A percentile compares a stretch with the other conserved stretches of the same genome.
phyloP scores from a whole-genome alignment of 2,329 filamentous ascomycete genomes.

The Trichoderma simmonsii region DNA sequence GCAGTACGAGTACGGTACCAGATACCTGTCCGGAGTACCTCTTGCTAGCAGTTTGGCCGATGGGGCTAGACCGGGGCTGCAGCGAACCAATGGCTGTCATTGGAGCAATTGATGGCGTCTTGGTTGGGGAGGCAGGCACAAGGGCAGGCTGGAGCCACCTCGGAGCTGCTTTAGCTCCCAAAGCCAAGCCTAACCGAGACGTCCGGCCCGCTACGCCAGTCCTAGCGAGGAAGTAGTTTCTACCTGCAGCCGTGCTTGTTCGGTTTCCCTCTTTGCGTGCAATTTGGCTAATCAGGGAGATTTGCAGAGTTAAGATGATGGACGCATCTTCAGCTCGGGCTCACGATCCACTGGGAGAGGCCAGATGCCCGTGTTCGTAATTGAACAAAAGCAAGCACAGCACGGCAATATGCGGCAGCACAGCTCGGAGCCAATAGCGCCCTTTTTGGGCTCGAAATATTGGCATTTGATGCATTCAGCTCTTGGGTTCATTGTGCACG shows the following conservation, averaged over 20 bases:
- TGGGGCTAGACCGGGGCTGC: not conserved
- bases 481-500: not conserved
- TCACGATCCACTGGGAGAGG: constrained; percentile 10
- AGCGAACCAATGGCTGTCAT: not conserved
- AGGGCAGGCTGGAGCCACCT: constrained; percentile 10
- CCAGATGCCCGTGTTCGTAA: constrained; percentile 5
- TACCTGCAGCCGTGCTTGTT: not conserved
- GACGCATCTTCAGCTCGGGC: constrained; percentile 11
- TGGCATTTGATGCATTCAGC: not conserved
- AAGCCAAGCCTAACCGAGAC: constrained; percentile 16
- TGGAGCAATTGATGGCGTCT: not conserved
- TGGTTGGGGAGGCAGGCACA: constrained; percentile 3
- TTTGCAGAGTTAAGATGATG: not conserved
- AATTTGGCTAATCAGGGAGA: constrained; percentile 15
- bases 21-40: not conserved
- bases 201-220: constrained; percentile 7
- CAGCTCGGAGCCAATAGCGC: not conserved
- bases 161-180: constrained; percentile 11
- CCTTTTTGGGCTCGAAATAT: not conserved
- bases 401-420: not conserved
- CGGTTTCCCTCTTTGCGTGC: not conserved
- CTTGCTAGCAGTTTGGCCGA: not conserved
- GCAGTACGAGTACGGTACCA: not conserved
- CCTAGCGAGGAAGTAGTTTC: constrained; percentile 17
- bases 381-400: not conserved